These are phyloP conservation scores for Leptographium wingfieldii DNA, from an alignment of 2,329 filamentous ascomycete genomes.

Conservation along the genomic window DNA sequence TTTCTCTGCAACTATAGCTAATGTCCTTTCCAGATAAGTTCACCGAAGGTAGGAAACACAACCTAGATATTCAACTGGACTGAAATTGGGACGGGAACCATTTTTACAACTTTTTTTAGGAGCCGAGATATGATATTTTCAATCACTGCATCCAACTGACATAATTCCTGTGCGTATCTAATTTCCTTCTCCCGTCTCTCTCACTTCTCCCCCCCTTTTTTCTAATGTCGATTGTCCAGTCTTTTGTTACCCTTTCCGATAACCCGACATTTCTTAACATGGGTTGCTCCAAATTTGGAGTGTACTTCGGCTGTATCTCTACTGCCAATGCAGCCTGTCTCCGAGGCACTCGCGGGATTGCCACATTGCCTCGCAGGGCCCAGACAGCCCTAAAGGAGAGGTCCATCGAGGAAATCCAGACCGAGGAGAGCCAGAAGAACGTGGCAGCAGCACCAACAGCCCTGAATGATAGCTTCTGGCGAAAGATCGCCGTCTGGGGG, in stretches of 20 bases:
- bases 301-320: background rate
- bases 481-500: constrained; percentile 34
- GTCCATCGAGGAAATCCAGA: background rate
- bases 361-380: background rate
- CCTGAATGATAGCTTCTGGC: constrained; percentile 33
- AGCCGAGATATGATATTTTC: no score
- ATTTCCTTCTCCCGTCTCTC: no score
- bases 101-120: no score
- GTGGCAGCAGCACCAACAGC: background rate
- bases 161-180: no score
- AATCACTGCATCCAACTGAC: no score
- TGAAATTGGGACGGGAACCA: no score
- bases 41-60: no score
- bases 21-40: no score
- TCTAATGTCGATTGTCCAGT: no score
- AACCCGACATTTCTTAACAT: background rate
- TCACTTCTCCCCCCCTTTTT: no score
- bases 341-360: background rate
- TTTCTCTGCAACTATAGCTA: background rate
- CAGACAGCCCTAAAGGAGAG: background rate
- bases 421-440: background rate
- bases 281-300: background rate
- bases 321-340: background rate
- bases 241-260: no score
- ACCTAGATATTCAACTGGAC: no score